phyloP scores from a whole-genome alignment of 352 stramenopile genomes.

The Elongisporangium undulatum region DNA sequence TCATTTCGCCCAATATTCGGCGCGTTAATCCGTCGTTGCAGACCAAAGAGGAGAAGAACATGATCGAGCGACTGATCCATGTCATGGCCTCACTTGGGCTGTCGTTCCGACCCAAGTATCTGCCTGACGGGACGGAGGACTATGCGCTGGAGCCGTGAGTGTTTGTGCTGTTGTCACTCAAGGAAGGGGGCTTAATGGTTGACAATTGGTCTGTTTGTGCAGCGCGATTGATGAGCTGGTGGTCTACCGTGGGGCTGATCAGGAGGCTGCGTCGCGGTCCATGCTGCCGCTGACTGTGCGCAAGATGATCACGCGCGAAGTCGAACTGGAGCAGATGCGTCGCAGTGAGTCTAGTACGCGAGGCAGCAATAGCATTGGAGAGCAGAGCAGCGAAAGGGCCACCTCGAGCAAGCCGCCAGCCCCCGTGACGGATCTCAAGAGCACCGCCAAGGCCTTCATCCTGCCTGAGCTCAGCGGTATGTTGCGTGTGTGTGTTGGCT shows the following conservation, averaged over 20 bases:
- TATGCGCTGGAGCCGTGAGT: conserved; percentile 76
- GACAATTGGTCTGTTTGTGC: conserved; percentile 1
- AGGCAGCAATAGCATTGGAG: neutral
- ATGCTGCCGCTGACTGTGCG: conserved; percentile 58
- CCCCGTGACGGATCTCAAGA: conserved; percentile 12
- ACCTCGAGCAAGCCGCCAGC: conserved; percentile 14
- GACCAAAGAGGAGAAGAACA: conserved; percentile 57
- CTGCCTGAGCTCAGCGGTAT: conserved; percentile 53
- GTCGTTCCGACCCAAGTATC: conserved; percentile 67
- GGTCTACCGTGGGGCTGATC: conserved; percentile 41
- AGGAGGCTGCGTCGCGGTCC: conserved; percentile 14
- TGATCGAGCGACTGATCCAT: conserved; percentile 62
- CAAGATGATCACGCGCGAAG: conserved; percentile 78
- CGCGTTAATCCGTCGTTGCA: conserved; percentile 55
- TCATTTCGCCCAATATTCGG: conserved; percentile 58
- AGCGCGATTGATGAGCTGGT: conserved; percentile 73
- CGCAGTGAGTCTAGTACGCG: conserved; percentile 30
- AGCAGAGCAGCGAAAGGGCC: conserved; percentile 7
- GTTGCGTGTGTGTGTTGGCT: conserved; percentile 9
- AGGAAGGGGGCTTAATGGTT: neutral
- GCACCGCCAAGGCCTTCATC: conserved; percentile 22
- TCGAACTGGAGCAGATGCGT: conserved; percentile 78
- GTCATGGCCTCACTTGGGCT: conserved; percentile 77
- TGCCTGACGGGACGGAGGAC: conserved; percentile 65
- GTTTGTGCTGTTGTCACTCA: neutral